These are phyloP conservation scores for Earliella scabrosa DNA, from an alignment of 1,284 basidiomycete species.

Conservation along the genomic window DNA sequence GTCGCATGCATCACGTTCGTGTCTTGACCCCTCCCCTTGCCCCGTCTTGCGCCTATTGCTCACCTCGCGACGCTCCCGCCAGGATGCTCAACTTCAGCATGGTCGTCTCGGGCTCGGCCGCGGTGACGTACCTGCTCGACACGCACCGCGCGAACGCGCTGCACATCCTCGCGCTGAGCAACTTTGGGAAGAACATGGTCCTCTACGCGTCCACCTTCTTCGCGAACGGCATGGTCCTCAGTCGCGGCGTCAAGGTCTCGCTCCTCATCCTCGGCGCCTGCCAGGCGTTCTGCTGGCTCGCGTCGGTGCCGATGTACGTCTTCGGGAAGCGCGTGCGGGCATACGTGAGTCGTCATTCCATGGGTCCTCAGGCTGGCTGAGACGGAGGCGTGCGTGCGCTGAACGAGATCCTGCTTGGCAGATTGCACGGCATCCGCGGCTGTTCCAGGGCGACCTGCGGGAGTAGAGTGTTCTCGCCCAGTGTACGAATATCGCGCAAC, in stretches of 20 bases:
- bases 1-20: slow-evolving; percentile 45
- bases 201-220: slow-evolving; percentile 50
- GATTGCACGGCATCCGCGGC: slow-evolving; percentile 19
- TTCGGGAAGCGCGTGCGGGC: slow-evolving; percentile 46
- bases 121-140: slow-evolving; percentile 49
- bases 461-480: no score
- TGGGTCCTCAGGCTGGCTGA: no score
- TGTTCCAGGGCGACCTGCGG: slow-evolving; percentile 6
- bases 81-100: slow-evolving; percentile 44
- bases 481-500: no score
- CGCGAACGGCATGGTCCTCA: slow-evolving; percentile 46
- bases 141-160: slow-evolving; percentile 45
- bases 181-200: slow-evolving; percentile 49
- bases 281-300: slow-evolving; percentile 44
- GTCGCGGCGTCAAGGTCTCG: slow-evolving; percentile 41
- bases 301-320: slow-evolving; percentile 46
- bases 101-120: slow-evolving; percentile 44
- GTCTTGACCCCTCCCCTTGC: no score
- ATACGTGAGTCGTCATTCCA: slow-evolving; percentile 36
- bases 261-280: slow-evolving; percentile 43
- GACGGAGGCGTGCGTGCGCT: not conserved
- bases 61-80: not conserved
- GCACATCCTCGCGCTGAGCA: slow-evolving; percentile 46
- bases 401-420: not conserved
- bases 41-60: not conserved